Base-by-base conservation (phyloP, 306 rosid genomes). In the Glycine latifolia region DNA sequence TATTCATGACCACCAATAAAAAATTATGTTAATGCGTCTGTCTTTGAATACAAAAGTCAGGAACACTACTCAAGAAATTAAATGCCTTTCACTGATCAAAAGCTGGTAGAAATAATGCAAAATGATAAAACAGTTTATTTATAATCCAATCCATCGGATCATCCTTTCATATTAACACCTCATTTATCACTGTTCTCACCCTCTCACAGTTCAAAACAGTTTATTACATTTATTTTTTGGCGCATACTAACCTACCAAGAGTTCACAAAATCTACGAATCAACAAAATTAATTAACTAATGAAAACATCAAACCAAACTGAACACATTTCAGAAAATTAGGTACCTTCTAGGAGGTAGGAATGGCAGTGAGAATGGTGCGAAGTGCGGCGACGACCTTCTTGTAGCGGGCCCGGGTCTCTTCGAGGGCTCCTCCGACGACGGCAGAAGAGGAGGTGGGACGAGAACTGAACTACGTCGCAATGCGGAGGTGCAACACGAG, bases 341-440 rank as follows among this genome's bases (percentile, higher is more conserved):
- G 47, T 58, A 95, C 99, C 92, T 87, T 95, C 10, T 81, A 90
- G 26, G 98, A 91, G 73, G 54, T 87, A 11, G 98, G 98, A 58
- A 95, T 92, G 20, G 93, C 91, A 5, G 89, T 73, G 75, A 95
- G 90, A 86, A 92, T 75, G 10, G 86, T 75, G 20, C 97, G 91
- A 58, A 95, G 97, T 3, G 90, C 86, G 75, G 92, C 85, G 8
- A 95, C 92, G 0, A 98, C 92, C 10, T 71, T 92, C 83, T 89
- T 93, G 20, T 92, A 95, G 33, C 97, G 94, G 61, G 79, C 67
- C 10, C 94, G 91, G 50, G 98, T 97, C 60, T 92, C 99, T 58
- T 88, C 99, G 41, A 93, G 97, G 12, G 97, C 98, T 26, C 98
- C 43, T 39, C 43, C 88, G 10, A 87, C 84, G 9, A 86, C 87